These are phyloP conservation scores for Thermochaetoides thermophila DNA, from an alignment of 495 filamentous ascomycete genomes.

Conservation along the genomic window DNA sequence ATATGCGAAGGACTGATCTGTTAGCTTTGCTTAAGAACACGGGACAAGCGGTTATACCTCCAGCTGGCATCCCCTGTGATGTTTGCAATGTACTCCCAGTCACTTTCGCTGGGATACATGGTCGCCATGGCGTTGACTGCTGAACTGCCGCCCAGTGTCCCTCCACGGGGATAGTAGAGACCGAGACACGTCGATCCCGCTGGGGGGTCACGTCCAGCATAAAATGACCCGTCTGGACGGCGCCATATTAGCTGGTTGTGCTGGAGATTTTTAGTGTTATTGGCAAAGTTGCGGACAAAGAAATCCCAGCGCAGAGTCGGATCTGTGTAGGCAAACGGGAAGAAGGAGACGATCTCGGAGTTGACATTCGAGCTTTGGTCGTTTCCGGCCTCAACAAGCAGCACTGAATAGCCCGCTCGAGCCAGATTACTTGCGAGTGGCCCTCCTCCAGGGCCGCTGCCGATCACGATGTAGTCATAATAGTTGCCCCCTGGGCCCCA, in stretches of 20 bases:
- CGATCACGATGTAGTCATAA: constrained; percentile 48
- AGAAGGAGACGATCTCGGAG: constrained; percentile 12
- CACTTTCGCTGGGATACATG: constrained; percentile 23
- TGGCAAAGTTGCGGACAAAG: constrained; percentile 24
- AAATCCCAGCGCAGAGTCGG: constrained; percentile 26
- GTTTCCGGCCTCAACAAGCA: constrained; percentile 44
- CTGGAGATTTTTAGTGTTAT: constrained; percentile 16
- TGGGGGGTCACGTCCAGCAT: constrained; percentile 20
- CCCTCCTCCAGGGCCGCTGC: constrained; percentile 43
- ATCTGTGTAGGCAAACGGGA: constrained; percentile 10
- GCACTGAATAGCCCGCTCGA: constrained; percentile 35
- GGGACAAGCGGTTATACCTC: constrained; percentile 7
- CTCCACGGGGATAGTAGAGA: constrained; percentile 34
- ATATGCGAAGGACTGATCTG: constrained; percentile 23
- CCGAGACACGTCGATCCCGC: constrained; percentile 26
- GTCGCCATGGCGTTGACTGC: constrained; percentile 30
- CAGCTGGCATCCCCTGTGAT: constrained; percentile 32
- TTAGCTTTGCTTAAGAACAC: no score
- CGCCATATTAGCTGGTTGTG: constrained; percentile 24
- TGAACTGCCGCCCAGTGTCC: constrained; percentile 31
- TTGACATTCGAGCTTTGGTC: constrained; percentile 32
- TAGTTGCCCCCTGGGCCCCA: no score
- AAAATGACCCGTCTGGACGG: constrained; percentile 16
- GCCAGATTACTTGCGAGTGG: constrained; percentile 42
- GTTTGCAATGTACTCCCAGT: constrained; percentile 33